phyloP scores from a whole-genome alignment of 2,329 filamentous ascomycete species.

The Colletotrichum navitas region DNA sequence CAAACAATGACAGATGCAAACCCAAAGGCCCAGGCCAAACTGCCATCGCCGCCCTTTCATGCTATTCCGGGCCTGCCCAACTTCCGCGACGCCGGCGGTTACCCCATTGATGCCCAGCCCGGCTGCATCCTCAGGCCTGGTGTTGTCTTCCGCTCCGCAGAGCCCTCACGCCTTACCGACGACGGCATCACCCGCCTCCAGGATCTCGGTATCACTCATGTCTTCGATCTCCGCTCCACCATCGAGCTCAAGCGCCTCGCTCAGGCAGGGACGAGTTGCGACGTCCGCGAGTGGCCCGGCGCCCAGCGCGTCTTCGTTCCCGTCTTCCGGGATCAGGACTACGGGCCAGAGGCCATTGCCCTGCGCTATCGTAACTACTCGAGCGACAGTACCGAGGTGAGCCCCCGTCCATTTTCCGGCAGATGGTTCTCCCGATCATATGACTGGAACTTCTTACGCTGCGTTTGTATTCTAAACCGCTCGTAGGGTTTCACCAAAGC shows the following conservation, averaged over 20 bases:
- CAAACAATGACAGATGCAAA: slow-evolving; percentile 4
- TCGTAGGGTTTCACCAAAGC: slow-evolving; percentile 70
- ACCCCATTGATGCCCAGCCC: slow-evolving; percentile 55
- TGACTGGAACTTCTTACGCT: not conserved
- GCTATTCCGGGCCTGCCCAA: slow-evolving; percentile 72
- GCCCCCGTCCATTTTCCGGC: not conserved
- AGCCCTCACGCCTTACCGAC: slow-evolving; percentile 69
- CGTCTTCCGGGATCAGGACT: slow-evolving; percentile 73
- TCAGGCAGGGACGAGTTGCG: slow-evolving; percentile 43
- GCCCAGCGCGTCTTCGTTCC: slow-evolving; percentile 71
- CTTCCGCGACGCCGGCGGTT: slow-evolving; percentile 76
- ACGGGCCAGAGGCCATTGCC: slow-evolving; percentile 73
- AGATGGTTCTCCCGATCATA: not conserved
- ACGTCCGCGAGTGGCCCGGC: slow-evolving; percentile 47
- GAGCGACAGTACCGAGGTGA: slow-evolving; percentile 57
- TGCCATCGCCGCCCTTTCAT: slow-evolving; percentile 60
- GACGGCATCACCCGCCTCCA: slow-evolving; percentile 65
- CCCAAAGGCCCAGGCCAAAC: not conserved
- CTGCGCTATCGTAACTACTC: slow-evolving; percentile 72
- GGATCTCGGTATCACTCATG: slow-evolving; percentile 69
- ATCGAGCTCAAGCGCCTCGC: slow-evolving; percentile 65
- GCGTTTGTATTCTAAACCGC: slow-evolving; percentile 17
- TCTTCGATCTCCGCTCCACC: slow-evolving; percentile 78
- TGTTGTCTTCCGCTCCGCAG: slow-evolving; percentile 76
- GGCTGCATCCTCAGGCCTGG: slow-evolving; percentile 61